Evolutionary conservation across 352 stramenopile genomes (phyloP).

Genomic region (Phytophthora melonis): DNA sequence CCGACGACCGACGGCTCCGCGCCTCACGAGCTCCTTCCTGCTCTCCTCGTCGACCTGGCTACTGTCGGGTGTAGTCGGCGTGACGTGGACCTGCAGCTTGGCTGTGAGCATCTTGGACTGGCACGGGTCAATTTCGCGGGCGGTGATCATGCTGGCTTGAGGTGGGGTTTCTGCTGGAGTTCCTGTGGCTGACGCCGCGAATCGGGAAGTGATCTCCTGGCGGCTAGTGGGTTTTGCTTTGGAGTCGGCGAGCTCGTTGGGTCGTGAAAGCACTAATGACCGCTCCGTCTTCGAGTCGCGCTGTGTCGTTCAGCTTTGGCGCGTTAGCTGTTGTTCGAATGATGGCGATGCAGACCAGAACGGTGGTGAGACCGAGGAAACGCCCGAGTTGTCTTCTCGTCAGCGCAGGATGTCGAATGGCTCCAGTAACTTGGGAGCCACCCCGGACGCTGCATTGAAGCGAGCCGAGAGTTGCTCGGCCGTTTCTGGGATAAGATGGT

Average conservation of each 20-base stretch:
- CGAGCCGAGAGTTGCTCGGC: slow-evolving; percentile 2
- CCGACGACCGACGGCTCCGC: slow-evolving; percentile 49
- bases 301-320: slow-evolving; percentile 2
- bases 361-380: slow-evolving; percentile 27
- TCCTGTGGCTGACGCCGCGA: background rate
- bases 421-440: background rate
- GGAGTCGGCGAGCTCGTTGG: slow-evolving; percentile 12
- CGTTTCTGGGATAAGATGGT: slow-evolving; percentile 32
- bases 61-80: background rate
- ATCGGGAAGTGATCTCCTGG: background rate
- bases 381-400: slow-evolving; percentile 25
- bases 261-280: slow-evolving; percentile 31
- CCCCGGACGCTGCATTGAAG: background rate
- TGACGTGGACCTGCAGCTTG: slow-evolving; percentile 26
- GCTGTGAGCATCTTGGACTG: slow-evolving; percentile 28
- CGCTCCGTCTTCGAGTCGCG: slow-evolving; percentile 23
- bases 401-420: slow-evolving; percentile 15
- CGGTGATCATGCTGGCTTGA: slow-evolving; percentile 32
- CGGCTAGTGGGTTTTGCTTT: background rate
- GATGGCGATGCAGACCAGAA: slow-evolving; percentile 20
- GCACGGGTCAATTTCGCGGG: slow-evolving; percentile 22
- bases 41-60: slow-evolving; percentile 22
- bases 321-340: slow-evolving; percentile 33
- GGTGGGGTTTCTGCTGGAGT: no score
- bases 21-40: slow-evolving; percentile 40